Conservation (phyloP, 306 rosid genomes). For the Cucumis hystrix region DNA sequence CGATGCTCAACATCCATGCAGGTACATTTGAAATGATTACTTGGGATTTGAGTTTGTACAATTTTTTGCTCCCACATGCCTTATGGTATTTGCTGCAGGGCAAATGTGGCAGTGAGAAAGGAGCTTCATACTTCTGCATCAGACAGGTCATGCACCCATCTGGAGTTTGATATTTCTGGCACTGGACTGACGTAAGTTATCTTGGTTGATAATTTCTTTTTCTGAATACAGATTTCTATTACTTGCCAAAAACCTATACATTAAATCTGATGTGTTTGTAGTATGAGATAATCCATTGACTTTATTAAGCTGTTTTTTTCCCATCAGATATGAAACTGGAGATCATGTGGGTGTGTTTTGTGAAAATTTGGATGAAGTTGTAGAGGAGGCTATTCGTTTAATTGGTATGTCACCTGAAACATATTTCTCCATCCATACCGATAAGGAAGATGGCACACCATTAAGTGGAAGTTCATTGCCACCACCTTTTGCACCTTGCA, state of each 20-base stretch:
- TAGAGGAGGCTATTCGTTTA: slow-evolving; percentile 67
- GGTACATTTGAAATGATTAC: slow-evolving; percentile 28
- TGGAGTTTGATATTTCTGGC: slow-evolving; percentile 83
- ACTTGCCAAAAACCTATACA: background rate
- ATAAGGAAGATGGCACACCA: slow-evolving; percentile 73
- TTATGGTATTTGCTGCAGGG: slow-evolving; percentile 42
- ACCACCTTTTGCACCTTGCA: slow-evolving; percentile 89
- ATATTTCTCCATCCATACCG: slow-evolving; percentile 63
- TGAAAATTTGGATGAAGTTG: slow-evolving; percentile 63
- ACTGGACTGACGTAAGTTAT: slow-evolving; percentile 62
- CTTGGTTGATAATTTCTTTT: background rate
- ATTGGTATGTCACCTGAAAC: slow-evolving; percentile 64
- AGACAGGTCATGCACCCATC: slow-evolving; percentile 92
- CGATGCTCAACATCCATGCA: slow-evolving; percentile 91
- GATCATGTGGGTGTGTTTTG: slow-evolving; percentile 94
- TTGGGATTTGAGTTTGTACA: background rate
- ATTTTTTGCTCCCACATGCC: background rate
- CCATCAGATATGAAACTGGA: slow-evolving; percentile 86
- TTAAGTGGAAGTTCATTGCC: slow-evolving; percentile 57
- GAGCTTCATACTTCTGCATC: slow-evolving; percentile 88
- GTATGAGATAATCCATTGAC: background rate
- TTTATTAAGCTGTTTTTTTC: slow-evolving; percentile 10
- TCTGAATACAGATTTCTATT: background rate
- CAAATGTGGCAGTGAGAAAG: slow-evolving; percentile 80
- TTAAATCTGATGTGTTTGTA: background rate